Evolutionary conservation across 352 stramenopile genomes (phyloP).

Genomic region (Aphanomyces stellatus): DNA sequence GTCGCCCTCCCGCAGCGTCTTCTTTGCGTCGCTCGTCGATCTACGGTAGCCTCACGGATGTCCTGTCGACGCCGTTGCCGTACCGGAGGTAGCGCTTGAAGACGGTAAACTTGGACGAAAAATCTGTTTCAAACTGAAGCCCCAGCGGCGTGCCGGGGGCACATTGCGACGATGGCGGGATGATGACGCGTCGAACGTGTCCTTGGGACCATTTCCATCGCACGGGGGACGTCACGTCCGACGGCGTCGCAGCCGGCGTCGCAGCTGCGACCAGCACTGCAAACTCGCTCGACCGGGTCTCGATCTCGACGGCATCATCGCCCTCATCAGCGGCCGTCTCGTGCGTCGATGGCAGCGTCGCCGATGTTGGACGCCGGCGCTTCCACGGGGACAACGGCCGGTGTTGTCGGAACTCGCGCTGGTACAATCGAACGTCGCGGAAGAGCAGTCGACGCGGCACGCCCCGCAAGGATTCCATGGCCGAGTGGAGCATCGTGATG

Average conservation of each 20-base stretch:
- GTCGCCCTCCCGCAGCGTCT: slow-evolving; percentile 18
- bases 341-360: background rate
- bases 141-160: slow-evolving; percentile 21
- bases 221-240: background rate
- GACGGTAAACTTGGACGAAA: slow-evolving; percentile 24
- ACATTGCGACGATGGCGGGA: background rate
- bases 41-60: background rate
- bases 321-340: too few relatives aligned
- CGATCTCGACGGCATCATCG: background rate
- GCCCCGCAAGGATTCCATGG: slow-evolving; percentile 20
- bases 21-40: background rate
- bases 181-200: background rate
- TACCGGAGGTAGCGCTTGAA: slow-evolving; percentile 32
- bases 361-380: slow-evolving; percentile 10
- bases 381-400: slow-evolving; percentile 33
- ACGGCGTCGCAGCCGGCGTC: too few relatives aligned
- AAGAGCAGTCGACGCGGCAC: slow-evolving; percentile 24
- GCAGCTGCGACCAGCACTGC: slow-evolving; percentile 16
- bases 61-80: background rate
- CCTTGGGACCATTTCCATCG: background rate
- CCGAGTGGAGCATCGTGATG: slow-evolving; percentile 17
- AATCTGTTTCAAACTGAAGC: slow-evolving; percentile 33
- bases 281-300: background rate
- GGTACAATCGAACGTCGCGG: slow-evolving; percentile 29
- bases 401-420: slow-evolving; percentile 25